Conservation (phyloP, 2,329 filamentous ascomycete genomes). For the Cucurbitaria berberidis region DNA sequence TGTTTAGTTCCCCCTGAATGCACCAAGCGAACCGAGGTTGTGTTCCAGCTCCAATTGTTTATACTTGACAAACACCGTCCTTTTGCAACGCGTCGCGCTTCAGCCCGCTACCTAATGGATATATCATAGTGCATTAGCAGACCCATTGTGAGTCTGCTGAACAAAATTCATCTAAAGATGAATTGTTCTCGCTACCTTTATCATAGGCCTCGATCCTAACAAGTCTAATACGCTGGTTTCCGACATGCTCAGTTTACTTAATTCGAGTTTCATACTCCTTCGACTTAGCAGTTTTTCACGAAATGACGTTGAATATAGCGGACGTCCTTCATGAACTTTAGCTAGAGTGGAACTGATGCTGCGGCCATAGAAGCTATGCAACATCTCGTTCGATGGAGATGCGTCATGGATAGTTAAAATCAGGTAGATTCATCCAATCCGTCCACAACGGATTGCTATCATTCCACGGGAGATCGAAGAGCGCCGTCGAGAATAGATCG, state of each 20-base stretch:
- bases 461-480: slow-evolving; percentile 64
- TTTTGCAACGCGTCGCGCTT: neutral
- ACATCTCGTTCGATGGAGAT: neutral
- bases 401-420: slow-evolving; percentile 37
- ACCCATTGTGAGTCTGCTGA: neutral
- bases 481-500: slow-evolving; percentile 63
- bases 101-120: neutral
- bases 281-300: neutral
- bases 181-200: neutral
- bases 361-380: neutral
- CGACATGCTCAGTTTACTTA: neutral
- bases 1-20: neutral
- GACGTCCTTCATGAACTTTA: neutral
- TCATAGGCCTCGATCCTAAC: neutral
- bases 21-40: neutral
- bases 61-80: neutral
- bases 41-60: neutral
- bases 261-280: neutral
- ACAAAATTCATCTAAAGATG: neutral
- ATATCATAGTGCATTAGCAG: neutral
- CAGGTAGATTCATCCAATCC: slow-evolving; percentile 44
- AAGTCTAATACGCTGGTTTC: neutral
- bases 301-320: neutral
- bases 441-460: slow-evolving; percentile 52
- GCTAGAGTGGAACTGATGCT: neutral